Conservation (phyloP, 345 rosid genomes). For the Dipteronia sinensis region DNA sequence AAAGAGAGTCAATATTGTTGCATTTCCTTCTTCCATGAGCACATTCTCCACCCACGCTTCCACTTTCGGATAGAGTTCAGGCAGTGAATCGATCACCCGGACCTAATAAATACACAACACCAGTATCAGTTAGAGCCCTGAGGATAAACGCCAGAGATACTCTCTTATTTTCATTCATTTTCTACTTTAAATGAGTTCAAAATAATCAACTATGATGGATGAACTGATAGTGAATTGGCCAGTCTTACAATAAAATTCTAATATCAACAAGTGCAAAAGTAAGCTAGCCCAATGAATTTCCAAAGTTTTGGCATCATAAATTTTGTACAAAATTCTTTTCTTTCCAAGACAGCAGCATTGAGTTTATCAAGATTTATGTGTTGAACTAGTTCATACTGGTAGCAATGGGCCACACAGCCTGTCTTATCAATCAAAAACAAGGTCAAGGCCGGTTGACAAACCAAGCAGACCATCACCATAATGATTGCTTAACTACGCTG, state of each 20-base stretch:
- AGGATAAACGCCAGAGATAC: background rate
- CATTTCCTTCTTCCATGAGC: constrained; percentile 96
- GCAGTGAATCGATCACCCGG: constrained; percentile 71
- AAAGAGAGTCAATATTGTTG: constrained; percentile 82
- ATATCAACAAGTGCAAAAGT: background rate
- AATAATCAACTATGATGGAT: background rate
- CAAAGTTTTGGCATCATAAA: background rate
- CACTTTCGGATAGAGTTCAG: constrained; percentile 84
- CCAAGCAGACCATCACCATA: background rate
- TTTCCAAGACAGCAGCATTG: background rate
- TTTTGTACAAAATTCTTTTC: background rate
- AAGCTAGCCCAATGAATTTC: background rate
- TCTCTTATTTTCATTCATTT: background rate
- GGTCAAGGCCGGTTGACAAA: background rate
- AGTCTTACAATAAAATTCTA: background rate
- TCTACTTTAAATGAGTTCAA: background rate
- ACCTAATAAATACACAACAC: constrained; percentile 44
- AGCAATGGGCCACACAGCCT: background rate
- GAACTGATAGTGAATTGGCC: background rate
- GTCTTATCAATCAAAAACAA: background rate
- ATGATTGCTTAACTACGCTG: background rate
- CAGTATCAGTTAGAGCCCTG: background rate
- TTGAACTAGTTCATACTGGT: background rate
- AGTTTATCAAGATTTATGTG: background rate
- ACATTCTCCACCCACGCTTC: constrained; percentile 90